Evolutionary conservation across 768 basidiomycete genomes (phyloP), one percentile per base, ranked within the genome.

Genomic region (Bullera alba): DNA sequence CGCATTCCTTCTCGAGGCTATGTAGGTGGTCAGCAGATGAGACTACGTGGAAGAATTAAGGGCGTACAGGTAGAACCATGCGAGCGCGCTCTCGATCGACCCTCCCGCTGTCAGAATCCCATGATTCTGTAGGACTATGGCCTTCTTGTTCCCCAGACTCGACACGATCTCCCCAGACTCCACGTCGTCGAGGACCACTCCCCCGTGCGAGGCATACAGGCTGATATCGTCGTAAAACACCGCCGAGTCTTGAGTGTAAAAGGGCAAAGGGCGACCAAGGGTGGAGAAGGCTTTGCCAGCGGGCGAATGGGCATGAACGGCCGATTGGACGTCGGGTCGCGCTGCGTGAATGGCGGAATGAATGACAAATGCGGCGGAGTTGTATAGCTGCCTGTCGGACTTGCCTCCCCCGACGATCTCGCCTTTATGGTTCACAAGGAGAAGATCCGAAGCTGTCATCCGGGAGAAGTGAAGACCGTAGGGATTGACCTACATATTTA

Each of bases 251-350:
- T 63, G 61, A 2, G 61, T 54, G 48, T 56, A 59, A 14, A 59
- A 50, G 4, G 57, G 58, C 5, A 63, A 44, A 15, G 50, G 37
- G 25, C 61, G 19, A 7, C 78, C 77, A 22, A 79, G 73, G 7
- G 76, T 67, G 6, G 77, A 76, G 66, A 77, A 80, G 0, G 78
- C 77, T 58, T 77, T 79, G 30, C 79, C 79, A 61, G 76, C 69
- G 5, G 75, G 65, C 8, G 77, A 77, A 58, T 79, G 78, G 16
- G 76, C 76, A 56, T 80, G 79, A 0, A 77, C 77, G 6, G 76
- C 76, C 41, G 76, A 75, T 4, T 76, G 44, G 29, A 80, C 73
- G 50, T 79, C 78, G 5, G 78, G 77, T 42, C 78, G 76, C n/a
- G 76, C 76, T 26, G 65, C 60, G 53, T 78, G 79, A 35, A 79